A percentile compares a stretch with the other conserved stretches of the same genome.
These are phyloP conservation scores for Hondaea fermentalgiana DNA, from an alignment of 108 stramenopile genomes.

Conservation along the genomic window DNA sequence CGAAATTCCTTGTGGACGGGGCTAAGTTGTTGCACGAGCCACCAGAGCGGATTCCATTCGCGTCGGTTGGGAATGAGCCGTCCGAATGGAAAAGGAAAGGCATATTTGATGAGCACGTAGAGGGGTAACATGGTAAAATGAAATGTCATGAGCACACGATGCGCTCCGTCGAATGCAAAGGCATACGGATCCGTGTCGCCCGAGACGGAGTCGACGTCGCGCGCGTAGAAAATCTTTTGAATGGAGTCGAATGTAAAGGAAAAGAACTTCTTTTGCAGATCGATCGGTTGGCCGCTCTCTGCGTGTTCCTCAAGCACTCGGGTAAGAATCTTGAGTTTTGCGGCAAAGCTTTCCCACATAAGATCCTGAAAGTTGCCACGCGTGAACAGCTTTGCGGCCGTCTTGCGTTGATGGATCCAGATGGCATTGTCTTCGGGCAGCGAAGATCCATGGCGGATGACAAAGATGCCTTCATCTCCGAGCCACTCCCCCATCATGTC, in stretches of 20 bases:
- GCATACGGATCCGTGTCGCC: slow-evolving; percentile 24
- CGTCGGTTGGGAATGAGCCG: background rate
- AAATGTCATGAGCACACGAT: background rate
- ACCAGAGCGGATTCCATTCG: background rate
- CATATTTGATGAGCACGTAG: slow-evolving; percentile 25
- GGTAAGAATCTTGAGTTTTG: background rate
- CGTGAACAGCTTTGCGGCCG: slow-evolving; percentile 36
- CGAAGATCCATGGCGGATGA: slow-evolving; percentile 13
- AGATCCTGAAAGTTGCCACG: slow-evolving; percentile 16
- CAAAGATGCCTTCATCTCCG: background rate
- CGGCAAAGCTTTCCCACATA: background rate
- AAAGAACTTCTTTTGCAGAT: slow-evolving; percentile 35
- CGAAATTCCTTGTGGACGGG: background rate
- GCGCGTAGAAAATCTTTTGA: slow-evolving; percentile 40
- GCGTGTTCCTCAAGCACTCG: background rate
- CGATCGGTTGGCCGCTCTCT: background rate
- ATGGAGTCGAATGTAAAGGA: slow-evolving; percentile 36
- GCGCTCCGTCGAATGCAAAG: slow-evolving; percentile 35
- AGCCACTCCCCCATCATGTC: background rate
- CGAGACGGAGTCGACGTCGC: slow-evolving; percentile 24
- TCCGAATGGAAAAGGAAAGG: slow-evolving; percentile 1
- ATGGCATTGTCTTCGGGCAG: slow-evolving; percentile 32
- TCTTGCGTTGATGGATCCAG: slow-evolving; percentile 45
- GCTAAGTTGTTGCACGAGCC: slow-evolving; percentile 25
- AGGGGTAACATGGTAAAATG: slow-evolving; percentile 19